Base-by-base conservation (phyloP, 257 asterid genomes). In the Petunia secreta region DNA sequence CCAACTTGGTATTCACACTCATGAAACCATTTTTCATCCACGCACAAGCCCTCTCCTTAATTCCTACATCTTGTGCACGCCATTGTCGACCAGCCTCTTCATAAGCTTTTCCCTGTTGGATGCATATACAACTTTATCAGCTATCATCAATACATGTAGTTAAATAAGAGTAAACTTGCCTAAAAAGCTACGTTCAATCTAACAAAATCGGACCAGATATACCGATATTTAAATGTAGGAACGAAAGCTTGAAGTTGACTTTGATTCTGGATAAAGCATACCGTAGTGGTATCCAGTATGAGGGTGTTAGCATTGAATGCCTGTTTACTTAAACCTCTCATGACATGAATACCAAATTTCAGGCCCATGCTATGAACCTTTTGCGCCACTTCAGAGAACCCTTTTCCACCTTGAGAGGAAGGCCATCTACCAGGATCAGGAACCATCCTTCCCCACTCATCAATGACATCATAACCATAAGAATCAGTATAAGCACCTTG, bases 371-470 rank as follows among this genome's bases (percentile, higher is more conserved):
- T 69, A 82, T 96, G 99, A 82, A 96, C 97, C 83, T 83, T 85
- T 77, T 83, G 81, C 10, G 98, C 95, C 75, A 92, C 92, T 76
- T 92, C 80, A 4, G 87, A 63, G 82, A 96, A 92, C 55, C 99
- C 99, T 67, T 83, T 85, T 39, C 98, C 98, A n/a, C 84, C 90
- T 55, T 59, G 79, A 48, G 99, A 89, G 5, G 98, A 94, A 78
- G 99, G 98, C 99, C 99, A 96, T 84, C 99, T 83, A 39, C 44
- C 87, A 0, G 97, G 97, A 82, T 94, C 99, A 6, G 99, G 99
- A 48, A 89, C 50, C 99, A 96, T 85, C 89, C 98, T 92, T 81
- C 99, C 99, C 99, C 99, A 94, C 84, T 89, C 85, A 80, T 96
- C 99, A 78, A 94, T 90, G 58, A 91, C 93, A 84, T 96, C 99